Evolutionary conservation across 768 basidiomycete species (phyloP).

Genomic region (Chalciporus pseudorubinellus): DNA sequence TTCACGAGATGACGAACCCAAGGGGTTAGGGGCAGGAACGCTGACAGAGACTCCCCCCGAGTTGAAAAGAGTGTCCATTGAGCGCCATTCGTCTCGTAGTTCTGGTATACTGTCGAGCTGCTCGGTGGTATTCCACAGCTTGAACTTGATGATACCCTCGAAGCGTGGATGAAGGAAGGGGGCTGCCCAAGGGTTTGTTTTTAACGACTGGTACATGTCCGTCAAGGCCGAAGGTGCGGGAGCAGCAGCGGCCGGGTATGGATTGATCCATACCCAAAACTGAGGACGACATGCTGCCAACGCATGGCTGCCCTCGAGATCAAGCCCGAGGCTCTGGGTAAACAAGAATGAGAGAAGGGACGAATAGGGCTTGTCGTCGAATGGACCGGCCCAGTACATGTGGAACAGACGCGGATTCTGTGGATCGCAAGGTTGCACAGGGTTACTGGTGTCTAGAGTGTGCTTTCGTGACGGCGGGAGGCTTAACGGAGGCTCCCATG

Average conservation of each 20-base stretch:
- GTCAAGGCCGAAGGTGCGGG: conserved; percentile 74
- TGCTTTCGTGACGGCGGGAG: conserved; percentile 48
- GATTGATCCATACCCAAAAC: conserved; percentile 97
- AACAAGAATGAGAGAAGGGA: conserved; percentile 90
- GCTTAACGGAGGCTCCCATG: conserved; percentile 55
- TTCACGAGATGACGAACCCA: conserved; percentile 8
- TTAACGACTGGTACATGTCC: conserved; percentile 82
- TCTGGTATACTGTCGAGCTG: conserved; percentile 87
- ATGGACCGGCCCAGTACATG: conserved; percentile 96
- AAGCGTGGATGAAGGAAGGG: conserved; percentile 90
- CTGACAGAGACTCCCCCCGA: conserved; percentile 77
- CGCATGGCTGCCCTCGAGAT: conserved; percentile 41
- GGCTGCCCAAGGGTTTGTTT: conserved; percentile 83
- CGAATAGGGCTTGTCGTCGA: conserved; percentile 96
- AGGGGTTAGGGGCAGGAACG: conserved; percentile 36
- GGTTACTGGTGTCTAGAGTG: conserved; percentile 37
- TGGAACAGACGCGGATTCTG: conserved; percentile 86
- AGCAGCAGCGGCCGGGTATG: conserved; percentile 81
- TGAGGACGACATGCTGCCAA: conserved; percentile 73
- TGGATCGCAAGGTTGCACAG: conserved; percentile 56
- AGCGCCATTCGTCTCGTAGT: conserved; percentile 85
- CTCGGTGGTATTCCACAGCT: conserved; percentile 96
- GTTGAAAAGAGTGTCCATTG: conserved; percentile 78
- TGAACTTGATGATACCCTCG: conserved; percentile 86
- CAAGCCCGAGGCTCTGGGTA: conserved; percentile 86